phyloP scores from a whole-genome alignment of 2,329 filamentous ascomycete species.

The Orbilia blumenaviensis region DNA sequence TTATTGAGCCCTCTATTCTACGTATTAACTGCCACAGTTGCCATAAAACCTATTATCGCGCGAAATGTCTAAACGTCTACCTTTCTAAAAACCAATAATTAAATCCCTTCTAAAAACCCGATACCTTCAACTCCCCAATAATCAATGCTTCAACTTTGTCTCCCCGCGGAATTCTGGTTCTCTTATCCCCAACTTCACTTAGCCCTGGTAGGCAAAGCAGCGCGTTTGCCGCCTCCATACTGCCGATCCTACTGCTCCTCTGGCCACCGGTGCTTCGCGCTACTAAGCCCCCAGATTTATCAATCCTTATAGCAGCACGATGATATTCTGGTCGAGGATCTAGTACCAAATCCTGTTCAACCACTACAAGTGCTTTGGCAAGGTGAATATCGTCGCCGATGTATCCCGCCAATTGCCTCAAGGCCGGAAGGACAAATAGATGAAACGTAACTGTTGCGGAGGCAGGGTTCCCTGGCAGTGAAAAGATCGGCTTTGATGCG shows the following conservation, averaged over 20 bases:
- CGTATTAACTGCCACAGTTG: too few relatives aligned
- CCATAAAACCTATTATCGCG: too few relatives aligned
- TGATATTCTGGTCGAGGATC: slow-evolving; percentile 89
- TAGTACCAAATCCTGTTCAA: slow-evolving; percentile 76
- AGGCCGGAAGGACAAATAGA: slow-evolving; percentile 86
- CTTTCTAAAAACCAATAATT: background rate
- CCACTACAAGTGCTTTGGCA: slow-evolving; percentile 73
- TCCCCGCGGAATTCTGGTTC: slow-evolving; percentile 64
- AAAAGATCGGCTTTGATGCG: slow-evolving; percentile 76
- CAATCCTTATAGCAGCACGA: slow-evolving; percentile 76
- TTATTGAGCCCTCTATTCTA: background rate
- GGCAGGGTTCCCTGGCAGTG: slow-evolving; percentile 91
- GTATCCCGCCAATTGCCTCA: slow-evolving; percentile 80
- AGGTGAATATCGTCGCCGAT: slow-evolving; percentile 69
- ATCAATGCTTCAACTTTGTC: slow-evolving; percentile 75
- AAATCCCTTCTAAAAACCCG: background rate
- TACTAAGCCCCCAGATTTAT: slow-evolving; percentile 69
- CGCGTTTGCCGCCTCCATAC: slow-evolving; percentile 86
- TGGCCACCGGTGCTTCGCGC: slow-evolving; percentile 89
- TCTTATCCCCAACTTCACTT: slow-evolving; percentile 72
- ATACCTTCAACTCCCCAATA: slow-evolving; percentile 69
- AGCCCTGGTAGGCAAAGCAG: slow-evolving; percentile 77
- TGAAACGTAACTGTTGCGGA: slow-evolving; percentile 93
- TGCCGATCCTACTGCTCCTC: slow-evolving; percentile 87
- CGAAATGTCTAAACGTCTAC: background rate